Evolutionary conservation across 306 rosid genomes (phyloP), one percentile per base, ranked within the genome.

Genomic region (Quercus robur): DNA sequence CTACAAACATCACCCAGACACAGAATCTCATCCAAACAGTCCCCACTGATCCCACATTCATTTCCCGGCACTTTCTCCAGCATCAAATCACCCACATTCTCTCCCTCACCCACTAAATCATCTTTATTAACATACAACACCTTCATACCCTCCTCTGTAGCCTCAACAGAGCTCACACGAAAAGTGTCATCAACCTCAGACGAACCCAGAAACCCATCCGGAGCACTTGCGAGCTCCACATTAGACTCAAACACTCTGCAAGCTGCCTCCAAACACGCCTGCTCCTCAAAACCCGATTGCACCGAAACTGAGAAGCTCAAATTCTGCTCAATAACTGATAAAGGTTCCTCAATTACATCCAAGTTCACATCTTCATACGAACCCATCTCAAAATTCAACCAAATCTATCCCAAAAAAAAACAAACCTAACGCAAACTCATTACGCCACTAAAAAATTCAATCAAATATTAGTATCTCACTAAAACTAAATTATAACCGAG

Each of bases 311-410:
- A 90, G 1, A 86, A 70, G 81, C 88, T 67, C 80, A 80, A 70
- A 74, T 77, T 84, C 86, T 85, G 88, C 81, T 73, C 87, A 41
- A 79, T 35, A 55, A 59, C 86, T 68, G 86, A 46, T 3, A 80
- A 63, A 71, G 81, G 83, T 76, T 81, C 94, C 44, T 82, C 95
- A 5, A 77, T 79, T 6, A 81, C 55, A 71, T 81, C 73, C 46
- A 89, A 84, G 70, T 86, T 75, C 77, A 88, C 98, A 83, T 81
- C 74, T 78, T 89, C 99, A 83, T 81, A 91, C 41, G 90, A 88
- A 44, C 93, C 94, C 98, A 93, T 91, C 88, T 61, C 87, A 79
- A 74, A 49, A 38, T 59, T 18, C 69, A 80, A 68, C 51, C 75
- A 81, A 81, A 33, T 58, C 75, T 62, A 69, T 83, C 87, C 46